A percentile compares a stretch with the other conserved stretches of the same genome.
phyloP scores from a whole-genome alignment of 2,329 filamentous ascomycete genomes.

The Teratosphaeria pseudoeucalypti region DNA sequence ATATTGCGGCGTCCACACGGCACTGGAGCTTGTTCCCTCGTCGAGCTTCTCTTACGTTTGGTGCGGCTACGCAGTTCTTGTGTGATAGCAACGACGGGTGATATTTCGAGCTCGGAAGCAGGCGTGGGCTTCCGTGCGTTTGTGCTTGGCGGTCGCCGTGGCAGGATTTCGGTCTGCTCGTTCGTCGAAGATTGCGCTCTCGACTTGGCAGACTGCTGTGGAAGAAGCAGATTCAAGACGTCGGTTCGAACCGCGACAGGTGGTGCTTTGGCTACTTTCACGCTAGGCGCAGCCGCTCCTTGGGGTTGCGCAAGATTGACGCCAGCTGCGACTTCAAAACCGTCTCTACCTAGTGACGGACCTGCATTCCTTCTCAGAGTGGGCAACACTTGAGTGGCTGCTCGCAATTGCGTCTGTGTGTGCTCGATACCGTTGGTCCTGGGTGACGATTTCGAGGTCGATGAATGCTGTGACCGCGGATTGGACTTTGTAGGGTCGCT shows the following conservation, averaged over 20 bases:
- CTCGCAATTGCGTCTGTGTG: background rate
- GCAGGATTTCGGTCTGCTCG: background rate
- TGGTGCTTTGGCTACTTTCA: background rate
- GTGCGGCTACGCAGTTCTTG: background rate
- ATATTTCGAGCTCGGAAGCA: background rate
- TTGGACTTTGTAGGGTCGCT: background rate
- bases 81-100: background rate
- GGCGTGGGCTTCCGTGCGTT: background rate
- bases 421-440: background rate
- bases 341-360: constrained; percentile 14
- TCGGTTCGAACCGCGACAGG: background rate
- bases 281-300: background rate
- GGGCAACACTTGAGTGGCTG: background rate
- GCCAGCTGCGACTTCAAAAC: constrained; percentile 16
- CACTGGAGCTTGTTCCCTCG: background rate
- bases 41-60: constrained; percentile 2
- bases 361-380: background rate
- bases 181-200: background rate
- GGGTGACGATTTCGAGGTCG: background rate
- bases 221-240: background rate
- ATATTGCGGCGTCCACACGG: constrained; percentile 21
- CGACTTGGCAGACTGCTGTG: background rate
- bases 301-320: constrained; percentile 18
- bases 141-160: background rate
- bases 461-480: background rate